phyloP scores from a whole-genome alignment of 176 grass and related monocot species.

The Paspalum notatum region DNA sequence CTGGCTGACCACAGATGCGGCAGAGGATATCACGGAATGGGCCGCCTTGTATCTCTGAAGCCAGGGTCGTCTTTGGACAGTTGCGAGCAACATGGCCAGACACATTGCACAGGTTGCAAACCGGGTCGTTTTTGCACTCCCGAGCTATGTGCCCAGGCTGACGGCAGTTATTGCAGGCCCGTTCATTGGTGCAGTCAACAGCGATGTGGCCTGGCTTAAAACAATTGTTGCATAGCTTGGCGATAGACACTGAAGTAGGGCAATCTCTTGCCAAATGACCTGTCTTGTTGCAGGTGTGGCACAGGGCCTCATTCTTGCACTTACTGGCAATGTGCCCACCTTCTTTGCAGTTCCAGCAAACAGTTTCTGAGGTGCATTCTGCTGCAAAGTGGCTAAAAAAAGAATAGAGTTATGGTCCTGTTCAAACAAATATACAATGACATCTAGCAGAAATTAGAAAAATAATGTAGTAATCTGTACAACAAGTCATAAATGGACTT shows the following conservation, averaged over 20 bases:
- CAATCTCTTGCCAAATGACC: constrained; percentile 87
- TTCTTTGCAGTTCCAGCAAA: constrained; percentile 97
- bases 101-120: constrained; percentile 88
- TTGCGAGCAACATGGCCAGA: constrained; percentile 74
- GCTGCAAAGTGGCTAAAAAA: constrained; percentile 68
- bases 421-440: constrained; percentile 26
- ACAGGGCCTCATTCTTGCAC: constrained; percentile 82
- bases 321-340: constrained; percentile 76
- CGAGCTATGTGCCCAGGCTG: constrained; percentile 83
- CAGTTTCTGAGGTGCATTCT: constrained; percentile 70
- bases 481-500: neutral
- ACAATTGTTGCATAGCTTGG: constrained; percentile 88
- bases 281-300: constrained; percentile 79
- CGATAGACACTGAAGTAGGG: constrained; percentile 50
- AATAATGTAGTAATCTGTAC: neutral
- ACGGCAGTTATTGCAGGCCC: constrained; percentile 91
- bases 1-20: constrained; percentile 65
- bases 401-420: neutral
- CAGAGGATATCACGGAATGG: constrained; percentile 63
- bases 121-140: constrained; percentile 82
- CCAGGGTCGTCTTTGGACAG: constrained; percentile 74
- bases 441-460: constrained; percentile 27
- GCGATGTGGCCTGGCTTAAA: constrained; percentile 82
- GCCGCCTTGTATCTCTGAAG: constrained; percentile 64
- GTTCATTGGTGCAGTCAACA: constrained; percentile 77